phyloP scores from a whole-genome alignment of 352 stramenopile species.

The Phytopythium mirpurense region DNA sequence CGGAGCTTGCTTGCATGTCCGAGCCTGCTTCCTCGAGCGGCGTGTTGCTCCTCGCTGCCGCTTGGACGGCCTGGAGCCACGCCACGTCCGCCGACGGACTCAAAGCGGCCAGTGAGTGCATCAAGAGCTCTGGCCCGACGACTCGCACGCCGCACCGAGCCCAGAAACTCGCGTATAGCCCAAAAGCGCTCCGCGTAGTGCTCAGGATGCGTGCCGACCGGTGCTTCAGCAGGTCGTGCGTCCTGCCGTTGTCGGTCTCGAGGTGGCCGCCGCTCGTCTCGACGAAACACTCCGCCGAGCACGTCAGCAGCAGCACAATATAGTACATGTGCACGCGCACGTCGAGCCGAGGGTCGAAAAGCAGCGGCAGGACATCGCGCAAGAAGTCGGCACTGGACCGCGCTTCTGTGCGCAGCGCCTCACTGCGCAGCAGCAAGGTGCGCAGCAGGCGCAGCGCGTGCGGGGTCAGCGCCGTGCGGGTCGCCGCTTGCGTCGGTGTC shows the following conservation, averaged over 20 bases:
- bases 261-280: neutral
- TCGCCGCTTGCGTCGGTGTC: neutral
- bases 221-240: neutral
- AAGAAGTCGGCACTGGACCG: conserved; percentile 20
- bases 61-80: conserved; percentile 2
- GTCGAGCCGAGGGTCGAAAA: conserved; percentile 28
- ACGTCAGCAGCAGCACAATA: conserved; percentile 51
- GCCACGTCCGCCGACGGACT: neutral
- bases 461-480: neutral
- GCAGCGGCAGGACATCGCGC: conserved; percentile 20
- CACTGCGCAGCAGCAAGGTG: conserved; percentile 35
- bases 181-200: conserved; percentile 20
- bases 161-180: conserved; percentile 34
- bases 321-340: conserved; percentile 62
- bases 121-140: neutral
- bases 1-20: neutral
- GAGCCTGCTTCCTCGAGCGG: too few species aligned
- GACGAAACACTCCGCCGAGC: conserved; percentile 39
- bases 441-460: conserved; percentile 29
- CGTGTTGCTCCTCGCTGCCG: neutral
- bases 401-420: conserved; percentile 21
- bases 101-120: neutral
- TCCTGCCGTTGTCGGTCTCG: neutral
- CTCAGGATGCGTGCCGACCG: neutral
- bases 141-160: conserved; percentile 20